Conservation (phyloP, 345 rosid species). For the Gossypium anomalum region DNA sequence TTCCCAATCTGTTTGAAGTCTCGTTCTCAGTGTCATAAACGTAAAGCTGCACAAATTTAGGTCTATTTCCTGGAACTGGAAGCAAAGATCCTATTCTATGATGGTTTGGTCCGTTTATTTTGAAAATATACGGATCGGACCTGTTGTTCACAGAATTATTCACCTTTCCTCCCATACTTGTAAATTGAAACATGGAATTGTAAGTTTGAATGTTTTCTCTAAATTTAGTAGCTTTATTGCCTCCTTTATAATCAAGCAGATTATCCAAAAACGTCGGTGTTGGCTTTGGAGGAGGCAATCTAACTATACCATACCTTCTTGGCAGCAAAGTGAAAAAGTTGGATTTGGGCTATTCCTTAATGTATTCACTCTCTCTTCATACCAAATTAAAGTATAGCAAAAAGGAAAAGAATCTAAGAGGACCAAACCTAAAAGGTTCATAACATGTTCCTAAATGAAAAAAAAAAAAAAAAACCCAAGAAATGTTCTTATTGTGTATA, state of each 20-base stretch:
- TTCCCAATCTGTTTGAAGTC: neutral
- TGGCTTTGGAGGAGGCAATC: neutral
- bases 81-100: neutral
- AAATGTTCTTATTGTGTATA: no score
- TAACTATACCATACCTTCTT: neutral
- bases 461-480: no score
- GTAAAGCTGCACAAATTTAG: neutral
- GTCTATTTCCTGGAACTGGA: fast-evolving
- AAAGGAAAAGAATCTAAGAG: neutral
- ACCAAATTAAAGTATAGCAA: neutral
- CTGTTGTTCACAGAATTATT: neutral
- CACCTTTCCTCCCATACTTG: neutral
- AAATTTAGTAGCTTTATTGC: neutral
- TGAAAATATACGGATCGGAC: neutral
- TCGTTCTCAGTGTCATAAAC: neutral
- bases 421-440: neutral
- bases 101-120: neutral
- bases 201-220: neutral
- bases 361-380: neutral
- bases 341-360: neutral
- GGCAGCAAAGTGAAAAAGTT: neutral
- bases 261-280: neutral
- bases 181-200: neutral
- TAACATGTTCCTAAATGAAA: neutral
- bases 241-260: neutral